These are phyloP conservation scores for Calonectria ilicicola DNA, from an alignment of 2,329 filamentous ascomycete species.

Conservation along the genomic window DNA sequence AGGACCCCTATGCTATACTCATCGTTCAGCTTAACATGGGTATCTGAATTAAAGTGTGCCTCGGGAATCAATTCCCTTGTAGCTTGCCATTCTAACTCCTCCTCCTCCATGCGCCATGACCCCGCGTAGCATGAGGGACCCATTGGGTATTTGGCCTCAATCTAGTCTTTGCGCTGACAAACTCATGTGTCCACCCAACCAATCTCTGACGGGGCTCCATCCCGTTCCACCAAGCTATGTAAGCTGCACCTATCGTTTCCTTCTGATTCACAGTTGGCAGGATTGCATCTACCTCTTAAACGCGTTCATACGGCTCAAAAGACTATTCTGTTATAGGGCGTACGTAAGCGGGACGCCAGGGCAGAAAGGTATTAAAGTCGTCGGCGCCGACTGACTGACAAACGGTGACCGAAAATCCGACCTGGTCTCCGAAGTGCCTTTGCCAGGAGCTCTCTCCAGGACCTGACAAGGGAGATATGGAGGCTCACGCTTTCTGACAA, in stretches of 20 bases:
- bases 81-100: neutral
- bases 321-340: constrained; percentile 1
- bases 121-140: neutral
- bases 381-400: neutral
- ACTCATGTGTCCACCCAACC: constrained; percentile 1
- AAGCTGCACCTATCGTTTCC: constrained; percentile 8
- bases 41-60: neutral
- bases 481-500: neutral
- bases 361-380: neutral
- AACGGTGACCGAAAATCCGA: neutral
- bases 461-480: neutral
- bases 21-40: neutral
- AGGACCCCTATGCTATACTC: neutral
- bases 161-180: neutral
- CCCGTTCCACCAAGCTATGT: neutral
- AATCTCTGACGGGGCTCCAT: neutral
- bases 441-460: neutral
- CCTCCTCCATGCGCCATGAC: neutral
- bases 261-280: neutral
- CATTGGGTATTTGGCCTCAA: neutral
- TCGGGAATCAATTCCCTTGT: neutral
- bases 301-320: neutral
- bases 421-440: neutral
- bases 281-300: neutral
- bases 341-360: constrained; percentile 16